Percentiles rank a stretch among this genome's conserved stretches.
phyloP scores from a whole-genome alignment of 148 eudicot genomes.

The Talinum fruticosum region DNA sequence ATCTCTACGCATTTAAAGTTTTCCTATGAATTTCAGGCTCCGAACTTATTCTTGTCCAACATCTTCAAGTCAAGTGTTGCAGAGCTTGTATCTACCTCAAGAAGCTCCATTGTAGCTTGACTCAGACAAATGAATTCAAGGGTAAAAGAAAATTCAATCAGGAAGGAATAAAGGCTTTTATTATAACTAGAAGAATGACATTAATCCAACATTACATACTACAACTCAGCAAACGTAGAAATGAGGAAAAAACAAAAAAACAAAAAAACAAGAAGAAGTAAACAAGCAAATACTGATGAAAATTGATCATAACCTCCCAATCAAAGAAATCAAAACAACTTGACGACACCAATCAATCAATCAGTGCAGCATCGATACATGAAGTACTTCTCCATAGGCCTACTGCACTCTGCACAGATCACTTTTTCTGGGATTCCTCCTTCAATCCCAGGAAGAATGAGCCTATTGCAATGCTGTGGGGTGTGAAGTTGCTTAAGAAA shows the following conservation, averaged over 20 bases:
- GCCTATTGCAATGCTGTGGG: constrained; percentile 75
- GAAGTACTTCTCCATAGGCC: constrained; percentile 78
- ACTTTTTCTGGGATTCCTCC: constrained; percentile 38
- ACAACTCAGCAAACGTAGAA: background rate
- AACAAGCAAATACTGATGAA: background rate
- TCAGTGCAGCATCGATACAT: constrained; percentile 95
- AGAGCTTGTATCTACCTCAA: background rate
- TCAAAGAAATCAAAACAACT: background rate
- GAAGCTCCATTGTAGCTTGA: background rate
- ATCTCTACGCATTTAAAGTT: too few species aligned
- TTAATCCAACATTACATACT: background rate
- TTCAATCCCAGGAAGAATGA: constrained; percentile 61
- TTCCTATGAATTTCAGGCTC: too few species aligned
- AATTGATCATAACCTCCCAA: background rate
- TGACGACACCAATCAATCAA: constrained; percentile 6
- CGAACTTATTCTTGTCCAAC: too few species aligned
- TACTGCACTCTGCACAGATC: constrained; percentile 72
- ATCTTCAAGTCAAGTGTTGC: background rate
- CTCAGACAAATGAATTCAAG: background rate
- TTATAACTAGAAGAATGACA: constrained; percentile 8
- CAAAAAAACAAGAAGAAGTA: too few species aligned
- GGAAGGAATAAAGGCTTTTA: background rate
- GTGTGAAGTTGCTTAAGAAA: constrained; percentile 47
- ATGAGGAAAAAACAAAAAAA: background rate
- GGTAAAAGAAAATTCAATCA: background rate